Evolutionary conservation across 257 asterid genomes (phyloP).

Genomic region (Sherardia arvensis): DNA sequence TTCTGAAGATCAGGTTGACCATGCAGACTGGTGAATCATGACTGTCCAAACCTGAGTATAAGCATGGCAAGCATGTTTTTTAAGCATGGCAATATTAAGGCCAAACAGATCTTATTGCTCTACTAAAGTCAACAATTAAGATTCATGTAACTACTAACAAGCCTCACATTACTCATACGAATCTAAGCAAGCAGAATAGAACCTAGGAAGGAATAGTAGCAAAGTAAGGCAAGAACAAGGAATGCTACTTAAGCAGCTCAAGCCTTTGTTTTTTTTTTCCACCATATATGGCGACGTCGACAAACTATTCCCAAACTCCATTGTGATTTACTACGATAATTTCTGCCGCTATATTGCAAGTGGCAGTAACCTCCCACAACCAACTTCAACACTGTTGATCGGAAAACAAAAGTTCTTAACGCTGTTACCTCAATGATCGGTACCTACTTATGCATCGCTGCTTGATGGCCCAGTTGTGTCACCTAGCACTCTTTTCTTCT

Average conservation of each 20-base stretch:
- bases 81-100: not conserved
- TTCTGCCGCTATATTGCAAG: not conserved
- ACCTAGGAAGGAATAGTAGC: not conserved
- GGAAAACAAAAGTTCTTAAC: constrained; percentile 11
- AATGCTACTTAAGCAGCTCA: constrained; percentile 4
- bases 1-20: not conserved
- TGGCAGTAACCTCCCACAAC: not conserved
- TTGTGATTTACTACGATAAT: not conserved
- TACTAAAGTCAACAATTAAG: not conserved
- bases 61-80: not conserved
- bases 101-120: not conserved
- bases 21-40: not conserved
- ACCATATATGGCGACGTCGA: not conserved
- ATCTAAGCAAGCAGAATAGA: not conserved
- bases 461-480: constrained; percentile 11
- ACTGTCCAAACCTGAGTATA: not conserved
- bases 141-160: not conserved
- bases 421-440: constrained; percentile 1
- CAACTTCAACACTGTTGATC: constrained; percentile 5
- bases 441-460: constrained; percentile 1
- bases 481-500: constrained; percentile 19
- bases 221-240: not conserved
- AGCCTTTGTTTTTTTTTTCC: not conserved
- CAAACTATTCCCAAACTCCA: not conserved
- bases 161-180: not conserved